Conservation (phyloP, 768 basidiomycete species). For the Leucocoprinus leucothites region DNA sequence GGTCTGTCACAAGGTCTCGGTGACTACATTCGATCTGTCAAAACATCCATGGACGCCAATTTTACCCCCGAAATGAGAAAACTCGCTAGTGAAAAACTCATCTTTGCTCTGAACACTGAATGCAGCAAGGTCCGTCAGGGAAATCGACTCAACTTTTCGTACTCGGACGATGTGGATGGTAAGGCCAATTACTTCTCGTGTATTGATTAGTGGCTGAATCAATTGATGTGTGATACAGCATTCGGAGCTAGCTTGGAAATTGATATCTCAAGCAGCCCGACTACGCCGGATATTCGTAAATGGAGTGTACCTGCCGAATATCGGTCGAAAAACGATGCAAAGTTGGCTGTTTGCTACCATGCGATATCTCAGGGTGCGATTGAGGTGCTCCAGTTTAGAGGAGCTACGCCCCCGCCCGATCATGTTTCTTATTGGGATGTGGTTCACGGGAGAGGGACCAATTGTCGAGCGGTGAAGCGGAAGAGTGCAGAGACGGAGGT, state of each 20-base stretch:
- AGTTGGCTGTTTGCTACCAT: conserved; percentile 46
- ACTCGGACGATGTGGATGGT: conserved; percentile 51
- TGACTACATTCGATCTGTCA: conserved; percentile 47
- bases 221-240: not conserved
- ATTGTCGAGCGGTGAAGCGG: not conserved
- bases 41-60: conserved; percentile 39
- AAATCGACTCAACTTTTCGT: conserved; percentile 38
- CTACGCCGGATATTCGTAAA: conserved; percentile 19
- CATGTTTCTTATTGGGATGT: conserved; percentile 38
- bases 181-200: not conserved
- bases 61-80: conserved; percentile 43
- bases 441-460: not conserved
- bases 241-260: conserved; percentile 6
- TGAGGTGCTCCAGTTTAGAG: conserved; percentile 58
- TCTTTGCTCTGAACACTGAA: conserved; percentile 43
- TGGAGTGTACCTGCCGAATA: conserved; percentile 51
- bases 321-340: conserved; percentile 59
- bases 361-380: conserved; percentile 56
- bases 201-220: not conserved
- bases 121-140: conserved; percentile 38
- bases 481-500: conserved; percentile 1
- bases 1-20: conserved; percentile 65
- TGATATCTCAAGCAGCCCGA: conserved; percentile 5
- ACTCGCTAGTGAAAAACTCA: conserved; percentile 41
- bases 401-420: conserved; percentile 37